These are phyloP conservation scores for Gossypium stocksii DNA, from an alignment of 345 rosid species.

Conservation along the genomic window DNA sequence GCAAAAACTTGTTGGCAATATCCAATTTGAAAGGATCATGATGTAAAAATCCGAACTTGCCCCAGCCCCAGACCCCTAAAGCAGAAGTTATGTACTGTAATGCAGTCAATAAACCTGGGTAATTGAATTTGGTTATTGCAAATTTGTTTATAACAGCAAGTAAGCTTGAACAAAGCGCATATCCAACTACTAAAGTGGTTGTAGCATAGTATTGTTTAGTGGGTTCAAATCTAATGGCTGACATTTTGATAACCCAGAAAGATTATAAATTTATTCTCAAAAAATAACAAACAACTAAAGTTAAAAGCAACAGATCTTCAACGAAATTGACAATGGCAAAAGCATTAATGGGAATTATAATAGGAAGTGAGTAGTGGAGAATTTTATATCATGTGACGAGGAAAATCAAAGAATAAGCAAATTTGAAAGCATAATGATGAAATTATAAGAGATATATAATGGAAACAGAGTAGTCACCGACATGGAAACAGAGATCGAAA, in stretches of 20 bases:
- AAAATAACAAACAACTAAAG: neutral
- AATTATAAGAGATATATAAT: neutral
- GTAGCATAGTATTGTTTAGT: conserved; percentile 52
- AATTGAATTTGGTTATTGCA: conserved; percentile 86
- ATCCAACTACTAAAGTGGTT: conserved; percentile 75
- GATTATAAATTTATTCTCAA: neutral
- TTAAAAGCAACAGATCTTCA: neutral
- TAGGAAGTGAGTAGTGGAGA: neutral
- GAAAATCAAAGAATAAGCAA: neutral
- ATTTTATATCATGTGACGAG: neutral
- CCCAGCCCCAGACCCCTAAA: conserved; percentile 75
- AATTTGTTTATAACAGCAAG: conserved; percentile 96
- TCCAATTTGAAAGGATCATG: conserved; percentile 78
- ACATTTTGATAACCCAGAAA: conserved; percentile 17
- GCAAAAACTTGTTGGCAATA: conserved; percentile 85
- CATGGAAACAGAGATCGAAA: conserved; percentile 1
- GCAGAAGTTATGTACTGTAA: conserved; percentile 79
- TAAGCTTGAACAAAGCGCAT: conserved; percentile 95
- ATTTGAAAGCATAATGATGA: neutral
- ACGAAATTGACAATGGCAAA: neutral
- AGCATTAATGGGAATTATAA: neutral
- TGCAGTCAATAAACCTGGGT: conserved; percentile 86
- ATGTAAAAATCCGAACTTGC: conserved; percentile 68
- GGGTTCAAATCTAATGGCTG: conserved; percentile 39
- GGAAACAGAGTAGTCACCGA: conserved; percentile 8